Evolutionary conservation across 805 yeast species (phyloP), one percentile per base, ranked within the genome.

Genomic region (Metahyphopichia silvanorum): DNA sequence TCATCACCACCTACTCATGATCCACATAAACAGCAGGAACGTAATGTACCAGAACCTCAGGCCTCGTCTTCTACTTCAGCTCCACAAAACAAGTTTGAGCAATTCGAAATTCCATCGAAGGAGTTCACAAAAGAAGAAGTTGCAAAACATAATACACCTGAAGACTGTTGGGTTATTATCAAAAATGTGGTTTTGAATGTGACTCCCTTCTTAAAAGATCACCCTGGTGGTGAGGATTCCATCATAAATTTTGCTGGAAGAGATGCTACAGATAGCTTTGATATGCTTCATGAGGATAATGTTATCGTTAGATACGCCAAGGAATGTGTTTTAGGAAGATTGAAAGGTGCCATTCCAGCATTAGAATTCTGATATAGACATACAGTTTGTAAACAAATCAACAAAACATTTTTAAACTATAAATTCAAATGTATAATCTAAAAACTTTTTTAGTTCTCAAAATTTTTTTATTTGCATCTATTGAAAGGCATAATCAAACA

Each of bases 201-300:
- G 28, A 66, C 78, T 0, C 41, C 60, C 10, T 74, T 75, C 40
- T 49, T 72, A 37, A 39, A 48, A 11, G 57, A 63, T 39, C 77
- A 69, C 43, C 86, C 86, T 5, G 86, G 86, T 17, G 86, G 86
- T 6, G 71, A 58, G 12, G 75, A 76, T 31, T 69, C 80, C 10
- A 74, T 77, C 37, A 30, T 63, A 11, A 62, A 65, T 37, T 68
- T 63, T 43, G 71, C 70, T 9, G 74, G 76, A 1, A 63, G 57
- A 39, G 75, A 68, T 41, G 75, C 76, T 4, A 69, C 74, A 2
- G 74, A 68, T 35, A 66, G 69, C 31, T 70, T 69, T 43, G 74
- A 59, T 25, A 67, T 70, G 76, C 54, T 77, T 33, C 83, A 77
- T 47, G 78, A 76, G 35, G 83, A 77, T 41, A 62, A 62, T 30